phyloP scores from a whole-genome alignment of 1,284 basidiomycete species.

The Puccinia triticina region DNA sequence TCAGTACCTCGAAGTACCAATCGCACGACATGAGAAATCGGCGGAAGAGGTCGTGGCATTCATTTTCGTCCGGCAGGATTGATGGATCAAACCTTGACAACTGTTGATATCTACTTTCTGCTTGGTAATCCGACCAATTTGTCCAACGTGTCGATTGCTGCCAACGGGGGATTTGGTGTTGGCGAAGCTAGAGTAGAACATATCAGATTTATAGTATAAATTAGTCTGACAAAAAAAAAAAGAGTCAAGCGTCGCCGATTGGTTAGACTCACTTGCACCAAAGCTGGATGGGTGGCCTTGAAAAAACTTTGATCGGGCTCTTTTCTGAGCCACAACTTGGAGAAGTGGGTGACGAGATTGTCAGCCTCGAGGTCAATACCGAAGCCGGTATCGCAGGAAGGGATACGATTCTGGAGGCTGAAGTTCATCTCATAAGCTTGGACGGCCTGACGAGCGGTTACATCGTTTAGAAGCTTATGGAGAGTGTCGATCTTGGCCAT shows the following conservation, averaged over 20 bases:
- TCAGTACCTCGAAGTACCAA: constrained; percentile 47
- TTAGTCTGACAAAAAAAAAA: neutral
- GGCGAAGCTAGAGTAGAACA: constrained; percentile 15
- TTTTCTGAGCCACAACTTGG: constrained; percentile 46
- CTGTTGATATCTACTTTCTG: constrained; percentile 30
- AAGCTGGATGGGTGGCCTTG: constrained; percentile 36
- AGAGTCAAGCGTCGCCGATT: neutral
- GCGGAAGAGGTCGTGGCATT: constrained; percentile 27
- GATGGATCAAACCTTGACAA: constrained; percentile 23
- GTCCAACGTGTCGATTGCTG: constrained; percentile 14
- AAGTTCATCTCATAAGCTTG: constrained; percentile 24
- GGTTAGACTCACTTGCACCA: constrained; percentile 24
- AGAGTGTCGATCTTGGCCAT: constrained; percentile 23
- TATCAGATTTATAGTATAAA: neutral
- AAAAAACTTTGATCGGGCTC: constrained; percentile 43
- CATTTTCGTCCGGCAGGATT: constrained; percentile 29
- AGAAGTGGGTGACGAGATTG: constrained; percentile 47
- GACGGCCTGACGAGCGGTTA: constrained; percentile 23
- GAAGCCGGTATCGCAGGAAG: neutral
- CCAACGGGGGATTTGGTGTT: constrained; percentile 20
- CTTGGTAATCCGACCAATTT: constrained; percentile 30
- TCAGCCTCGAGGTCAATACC: constrained; percentile 48
- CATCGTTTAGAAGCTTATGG: constrained; percentile 21
- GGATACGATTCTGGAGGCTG: constrained; percentile 8
- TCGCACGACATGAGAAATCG: constrained; percentile 16